Conservation (phyloP, 2,329 filamentous ascomycete species). For the Akanthomyces muscarius region DNA sequence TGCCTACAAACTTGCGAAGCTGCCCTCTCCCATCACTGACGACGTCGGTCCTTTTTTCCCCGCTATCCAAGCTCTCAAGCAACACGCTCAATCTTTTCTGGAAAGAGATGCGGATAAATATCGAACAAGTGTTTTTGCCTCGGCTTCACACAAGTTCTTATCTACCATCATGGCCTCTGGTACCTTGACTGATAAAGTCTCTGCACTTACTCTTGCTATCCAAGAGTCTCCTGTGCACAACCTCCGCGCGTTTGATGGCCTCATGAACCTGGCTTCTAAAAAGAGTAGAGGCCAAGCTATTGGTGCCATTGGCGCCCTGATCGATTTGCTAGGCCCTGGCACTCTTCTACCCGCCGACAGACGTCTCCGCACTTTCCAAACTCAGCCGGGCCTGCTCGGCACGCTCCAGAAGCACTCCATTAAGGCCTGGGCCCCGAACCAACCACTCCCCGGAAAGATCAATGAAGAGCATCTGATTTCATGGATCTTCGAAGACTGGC, state of each 20-base stretch:
- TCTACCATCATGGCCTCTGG: constrained; percentile 95
- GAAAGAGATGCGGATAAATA: constrained; percentile 76
- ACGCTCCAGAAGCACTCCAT: constrained; percentile 60
- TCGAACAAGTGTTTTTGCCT: constrained; percentile 66
- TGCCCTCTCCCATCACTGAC: constrained; percentile 44
- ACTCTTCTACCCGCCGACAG: constrained; percentile 78
- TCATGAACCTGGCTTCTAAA: constrained; percentile 82
- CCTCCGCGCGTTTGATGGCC: constrained; percentile 78
- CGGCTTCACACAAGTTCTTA: constrained; percentile 92
- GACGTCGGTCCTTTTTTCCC: constrained; percentile 40
- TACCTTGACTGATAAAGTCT: constrained; percentile 95
- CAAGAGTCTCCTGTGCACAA: constrained; percentile 97
- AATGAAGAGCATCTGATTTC: constrained; percentile 74
- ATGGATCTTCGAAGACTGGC: constrained; percentile 93
- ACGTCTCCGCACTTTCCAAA: constrained; percentile 73
- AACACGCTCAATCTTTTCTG: constrained; percentile 70
- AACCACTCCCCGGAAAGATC: constrained; percentile 68
- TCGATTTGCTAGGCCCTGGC: constrained; percentile 90
- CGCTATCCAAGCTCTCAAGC: constrained; percentile 52
- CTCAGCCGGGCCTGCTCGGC: constrained; percentile 72
- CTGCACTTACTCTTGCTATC: constrained; percentile 85
- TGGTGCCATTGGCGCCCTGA: constrained; percentile 85
- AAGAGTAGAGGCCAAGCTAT: constrained; percentile 90
- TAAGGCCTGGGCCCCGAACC: constrained; percentile 61
- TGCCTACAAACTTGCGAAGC: constrained; percentile 37